phyloP scores from a whole-genome alignment of 768 basidiomycete genomes.

The Naganishia kalamii region DNA sequence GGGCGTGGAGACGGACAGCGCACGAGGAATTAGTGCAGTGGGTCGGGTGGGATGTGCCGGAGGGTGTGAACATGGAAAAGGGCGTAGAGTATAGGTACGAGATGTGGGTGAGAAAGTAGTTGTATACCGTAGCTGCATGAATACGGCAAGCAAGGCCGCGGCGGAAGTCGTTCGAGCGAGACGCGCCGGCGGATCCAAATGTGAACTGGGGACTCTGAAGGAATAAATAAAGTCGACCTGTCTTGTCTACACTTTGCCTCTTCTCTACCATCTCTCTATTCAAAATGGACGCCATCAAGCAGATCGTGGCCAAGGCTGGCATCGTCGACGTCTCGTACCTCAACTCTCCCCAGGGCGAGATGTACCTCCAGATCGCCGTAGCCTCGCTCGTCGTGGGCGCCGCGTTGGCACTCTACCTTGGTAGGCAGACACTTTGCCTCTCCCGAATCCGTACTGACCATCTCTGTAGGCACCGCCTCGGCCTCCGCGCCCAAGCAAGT shows the following conservation, averaged over 20 bases:
- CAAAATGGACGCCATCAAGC: conserved; percentile 8
- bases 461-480: background rate
- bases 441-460: background rate
- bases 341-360: conserved; percentile 8
- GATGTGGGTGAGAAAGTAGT: conserved; percentile 67
- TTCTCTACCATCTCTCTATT: background rate
- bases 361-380: conserved; percentile 20
- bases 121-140: background rate
- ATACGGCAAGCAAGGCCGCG: background rate
- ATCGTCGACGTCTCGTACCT: conserved; percentile 12
- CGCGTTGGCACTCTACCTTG: conserved; percentile 10
- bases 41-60: conserved; percentile 71
- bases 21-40: conserved; percentile 65
- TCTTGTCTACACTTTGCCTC: no score
- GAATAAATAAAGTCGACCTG: no score
- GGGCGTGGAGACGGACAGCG: conserved; percentile 51
- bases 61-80: conserved; percentile 72
- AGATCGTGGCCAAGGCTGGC: conserved; percentile 2
- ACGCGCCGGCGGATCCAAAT: no score
- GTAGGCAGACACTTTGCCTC: background rate
- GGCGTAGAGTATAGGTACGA: conserved; percentile 83
- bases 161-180: no score
- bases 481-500: background rate
- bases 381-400: conserved; percentile 13
- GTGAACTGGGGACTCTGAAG: no score